Conservation (phyloP, 2,329 filamentous ascomycete species). For the Dryadomyces sulphureus region DNA sequence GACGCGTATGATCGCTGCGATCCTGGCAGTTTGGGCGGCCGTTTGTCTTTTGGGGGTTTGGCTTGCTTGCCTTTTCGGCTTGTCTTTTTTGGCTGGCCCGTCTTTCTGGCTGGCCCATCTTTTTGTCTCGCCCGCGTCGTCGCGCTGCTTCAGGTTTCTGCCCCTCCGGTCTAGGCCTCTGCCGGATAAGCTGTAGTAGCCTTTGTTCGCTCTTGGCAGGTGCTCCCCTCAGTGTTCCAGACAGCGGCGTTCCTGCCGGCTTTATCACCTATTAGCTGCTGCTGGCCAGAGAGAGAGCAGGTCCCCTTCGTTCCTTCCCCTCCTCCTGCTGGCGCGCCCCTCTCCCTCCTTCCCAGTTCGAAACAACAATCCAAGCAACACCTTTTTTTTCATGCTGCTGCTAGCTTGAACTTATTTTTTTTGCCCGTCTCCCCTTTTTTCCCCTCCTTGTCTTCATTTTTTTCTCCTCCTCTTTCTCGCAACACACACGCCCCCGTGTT, state of each 20-base stretch:
- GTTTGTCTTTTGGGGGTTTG: no score
- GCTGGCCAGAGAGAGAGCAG: no score
- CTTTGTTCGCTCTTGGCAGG: no score
- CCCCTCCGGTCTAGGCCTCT: background rate
- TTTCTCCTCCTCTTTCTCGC: background rate
- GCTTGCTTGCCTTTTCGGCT: no score
- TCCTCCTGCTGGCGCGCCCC: background rate
- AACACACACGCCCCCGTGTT: background rate
- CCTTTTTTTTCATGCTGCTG: background rate
- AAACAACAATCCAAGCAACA: background rate
- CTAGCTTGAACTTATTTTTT: background rate
- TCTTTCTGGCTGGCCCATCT: no score
- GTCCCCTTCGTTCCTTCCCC: constrained; percentile 2
- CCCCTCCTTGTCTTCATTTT: background rate
- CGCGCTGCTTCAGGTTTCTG: background rate
- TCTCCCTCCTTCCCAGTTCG: background rate
- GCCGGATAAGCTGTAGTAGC: no score
- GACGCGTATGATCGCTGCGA: no score
- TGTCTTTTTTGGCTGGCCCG: no score
- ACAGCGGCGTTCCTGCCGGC: background rate
- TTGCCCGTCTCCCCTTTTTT: background rate
- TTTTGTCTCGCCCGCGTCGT: no score
- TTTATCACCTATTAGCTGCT: background rate
- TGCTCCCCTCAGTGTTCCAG: no score
- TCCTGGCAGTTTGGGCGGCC: no score